Conservation (phyloP, 78 protist genomes). For the Polysphondylium violaceum region DNA sequence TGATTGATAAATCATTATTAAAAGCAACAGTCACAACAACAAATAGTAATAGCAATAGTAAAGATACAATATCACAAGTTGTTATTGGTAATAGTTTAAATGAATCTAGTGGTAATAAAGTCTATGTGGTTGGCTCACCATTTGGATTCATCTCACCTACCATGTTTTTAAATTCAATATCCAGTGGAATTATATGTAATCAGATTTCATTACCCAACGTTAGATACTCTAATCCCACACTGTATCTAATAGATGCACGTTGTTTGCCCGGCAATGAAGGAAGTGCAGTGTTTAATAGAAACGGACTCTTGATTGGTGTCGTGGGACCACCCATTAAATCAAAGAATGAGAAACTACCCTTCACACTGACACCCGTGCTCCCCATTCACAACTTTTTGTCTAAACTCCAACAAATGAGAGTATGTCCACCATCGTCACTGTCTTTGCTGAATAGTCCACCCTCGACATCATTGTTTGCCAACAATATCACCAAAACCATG, state of each 20-base stretch:
- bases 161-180: slow-evolving; percentile 53
- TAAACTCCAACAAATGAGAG: background rate
- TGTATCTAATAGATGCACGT: slow-evolving; percentile 65
- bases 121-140: slow-evolving; percentile 58
- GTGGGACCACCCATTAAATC: slow-evolving; percentile 56
- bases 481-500: background rate
- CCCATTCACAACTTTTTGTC: slow-evolving; percentile 34
- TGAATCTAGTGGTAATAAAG: slow-evolving; percentile 7
- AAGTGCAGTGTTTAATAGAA: slow-evolving; percentile 38
- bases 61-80: background rate
- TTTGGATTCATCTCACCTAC: slow-evolving; percentile 77
- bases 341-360: slow-evolving; percentile 73
- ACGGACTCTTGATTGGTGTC: slow-evolving; percentile 15
- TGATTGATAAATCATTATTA: background rate
- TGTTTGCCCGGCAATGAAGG: slow-evolving; percentile 78
- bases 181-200: slow-evolving; percentile 57
- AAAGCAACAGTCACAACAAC: background rate
- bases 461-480: background rate
- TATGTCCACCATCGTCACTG: background rate
- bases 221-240: background rate
- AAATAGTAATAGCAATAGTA: background rate
- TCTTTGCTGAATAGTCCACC: background rate
- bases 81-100: slow-evolving; percentile 24
- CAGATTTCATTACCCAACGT: background rate
- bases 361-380: slow-evolving; percentile 28